Base-by-base conservation (phyloP, 768 basidiomycete genomes). In the Hericium rajendrae region DNA sequence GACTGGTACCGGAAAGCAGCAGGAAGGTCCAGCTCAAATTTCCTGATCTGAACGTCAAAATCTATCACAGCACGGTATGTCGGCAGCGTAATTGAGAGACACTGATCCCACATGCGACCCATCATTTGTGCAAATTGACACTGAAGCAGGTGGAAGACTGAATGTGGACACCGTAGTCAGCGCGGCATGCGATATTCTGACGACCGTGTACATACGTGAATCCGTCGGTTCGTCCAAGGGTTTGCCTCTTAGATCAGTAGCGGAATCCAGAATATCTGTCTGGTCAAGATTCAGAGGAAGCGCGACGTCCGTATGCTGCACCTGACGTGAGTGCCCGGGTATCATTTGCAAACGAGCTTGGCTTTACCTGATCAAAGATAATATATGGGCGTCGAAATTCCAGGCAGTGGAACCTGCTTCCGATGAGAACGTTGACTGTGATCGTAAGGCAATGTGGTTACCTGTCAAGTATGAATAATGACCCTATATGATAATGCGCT, bases 271-370 rank as follows among this genome's bases (percentile, higher is more conserved):
- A 18, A 66, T 37, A 22, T 66, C 57, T 2, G 37, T 48, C 54
- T 65, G 58, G 28, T 65, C 64, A 6, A 66, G 55, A 43, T 66
- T 66, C 57, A 66, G 41, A n/a, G 65, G 65, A n/a, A 57, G 49
- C 16, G 54, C 56, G 18, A 64, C 65, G 16, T 66, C 64, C 40
- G 38, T 22, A 26, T 66, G 65, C 65, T 66, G 38, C 16, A 16
- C 16, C 24, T 38, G 20, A n/a, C 46, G 51, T 16, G 32, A 32
- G 32, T 32, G 32, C 32, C 32, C 9, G 8, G 4, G 32, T 6
- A 10, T 32, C 32, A 10, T 32, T 10, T 32, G 32, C 32, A 32
- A 32, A 10, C 9, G 32, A 32, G 32, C 6, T 32, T 32, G 32
- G 32, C 32, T 32, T 18, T 43, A 65, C 65, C 46, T 66, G 61